A percentile compares a stretch with the other conserved stretches of the same genome.
Conservation (phyloP, 139 green algal species). For the Nannochloris sp. region DNA sequence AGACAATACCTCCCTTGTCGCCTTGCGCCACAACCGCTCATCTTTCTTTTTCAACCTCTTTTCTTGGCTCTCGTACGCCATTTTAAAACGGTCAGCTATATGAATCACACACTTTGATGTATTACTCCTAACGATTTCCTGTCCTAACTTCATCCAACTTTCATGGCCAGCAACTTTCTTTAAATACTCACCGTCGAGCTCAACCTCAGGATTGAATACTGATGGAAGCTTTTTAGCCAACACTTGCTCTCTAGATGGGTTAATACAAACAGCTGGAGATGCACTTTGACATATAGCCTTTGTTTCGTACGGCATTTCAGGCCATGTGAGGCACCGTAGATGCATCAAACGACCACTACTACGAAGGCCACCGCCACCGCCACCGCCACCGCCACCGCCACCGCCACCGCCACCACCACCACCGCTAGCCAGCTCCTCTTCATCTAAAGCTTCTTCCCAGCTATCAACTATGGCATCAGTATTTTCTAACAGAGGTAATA, state of each 20-base stretch:
- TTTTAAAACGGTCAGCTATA: constrained; percentile 12
- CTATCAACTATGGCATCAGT: not conserved
- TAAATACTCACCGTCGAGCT: constrained; percentile 5
- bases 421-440: not conserved
- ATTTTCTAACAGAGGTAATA: not conserved
- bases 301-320: not conserved
- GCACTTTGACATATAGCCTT: not conserved
- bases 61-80: not conserved
- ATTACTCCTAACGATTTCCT: not conserved
- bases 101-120: not conserved
- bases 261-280: constrained; percentile 7
- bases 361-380: not conserved
- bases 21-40: not conserved
- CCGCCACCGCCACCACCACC: not conserved
- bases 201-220: not conserved
- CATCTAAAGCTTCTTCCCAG: not conserved
- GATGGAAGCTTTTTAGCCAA: not conserved
- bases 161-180: constrained; percentile 6
- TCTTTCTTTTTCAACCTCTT: not conserved
- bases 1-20: not conserved
- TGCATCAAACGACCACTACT: not conserved
- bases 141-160: not conserved
- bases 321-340: constrained; percentile 7
- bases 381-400: not conserved
- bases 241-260: not conserved